Percentiles rank a stretch among this genome's conserved stretches.
Evolutionary conservation across 305 asterid genomes (phyloP).

Genomic region (Fraxinus sp.): DNA sequence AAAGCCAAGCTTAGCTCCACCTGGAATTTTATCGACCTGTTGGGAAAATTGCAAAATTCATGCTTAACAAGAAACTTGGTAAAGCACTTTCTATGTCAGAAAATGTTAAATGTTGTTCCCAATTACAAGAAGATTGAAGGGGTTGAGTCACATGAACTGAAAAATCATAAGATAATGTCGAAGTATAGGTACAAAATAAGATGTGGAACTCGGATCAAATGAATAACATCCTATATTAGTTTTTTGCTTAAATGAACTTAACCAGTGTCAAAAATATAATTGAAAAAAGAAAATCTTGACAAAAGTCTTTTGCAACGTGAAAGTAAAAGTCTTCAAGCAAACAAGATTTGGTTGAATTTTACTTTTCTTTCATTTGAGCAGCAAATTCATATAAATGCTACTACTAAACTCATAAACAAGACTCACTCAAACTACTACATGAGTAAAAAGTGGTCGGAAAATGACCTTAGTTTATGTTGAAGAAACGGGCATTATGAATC

Average conservation of each 20-base stretch:
- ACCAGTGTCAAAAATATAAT: too few relatives aligned
- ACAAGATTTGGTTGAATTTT: too few relatives aligned
- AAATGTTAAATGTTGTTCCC: not conserved
- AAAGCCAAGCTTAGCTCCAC: constrained; percentile 91
- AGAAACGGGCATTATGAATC: not conserved
- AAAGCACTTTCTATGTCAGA: not conserved
- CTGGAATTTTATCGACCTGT: constrained; percentile 86
- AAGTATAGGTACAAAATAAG: not conserved
- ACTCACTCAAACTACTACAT: not conserved
- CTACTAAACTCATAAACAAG: not conserved
- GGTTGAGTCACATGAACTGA: not conserved
- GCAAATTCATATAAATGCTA: not conserved
- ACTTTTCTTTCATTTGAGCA: not conserved
- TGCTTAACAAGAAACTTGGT: not conserved
- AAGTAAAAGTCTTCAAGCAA: too few relatives aligned
- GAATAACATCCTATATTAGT: too few relatives aligned
- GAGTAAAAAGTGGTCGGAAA: not conserved
- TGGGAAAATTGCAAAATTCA: not conserved
- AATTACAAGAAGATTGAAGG: not conserved
- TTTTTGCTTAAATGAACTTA: too few relatives aligned
- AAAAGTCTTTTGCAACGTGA: too few relatives aligned
- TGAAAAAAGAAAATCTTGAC: too few relatives aligned
- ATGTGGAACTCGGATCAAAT: too few relatives aligned
- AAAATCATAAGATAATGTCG: not conserved
- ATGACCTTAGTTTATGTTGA: not conserved